phyloP scores from a whole-genome alignment of 192 early-diverging fungal genomes.

The Podila epicladia region DNA sequence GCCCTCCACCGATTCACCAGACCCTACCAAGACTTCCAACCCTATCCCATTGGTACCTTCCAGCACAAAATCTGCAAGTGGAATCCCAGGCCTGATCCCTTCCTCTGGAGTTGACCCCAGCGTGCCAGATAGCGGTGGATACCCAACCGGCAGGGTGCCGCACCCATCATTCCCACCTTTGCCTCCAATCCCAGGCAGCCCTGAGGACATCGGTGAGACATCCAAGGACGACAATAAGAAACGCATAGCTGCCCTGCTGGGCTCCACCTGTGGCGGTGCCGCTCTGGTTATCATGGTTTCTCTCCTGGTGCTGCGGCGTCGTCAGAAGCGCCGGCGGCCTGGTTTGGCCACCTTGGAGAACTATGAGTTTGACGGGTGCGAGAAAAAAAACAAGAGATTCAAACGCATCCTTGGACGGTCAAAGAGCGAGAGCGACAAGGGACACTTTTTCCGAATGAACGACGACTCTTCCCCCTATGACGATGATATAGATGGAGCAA shows the following conservation, averaged over 20 bases:
- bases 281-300: constrained; percentile 20
- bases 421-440: constrained; percentile 2
- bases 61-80: background rate
- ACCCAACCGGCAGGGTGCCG: background rate
- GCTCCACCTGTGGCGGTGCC: constrained; percentile 8
- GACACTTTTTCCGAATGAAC: constrained; percentile 11
- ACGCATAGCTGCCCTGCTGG: constrained; percentile 7
- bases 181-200: background rate
- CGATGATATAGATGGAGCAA: background rate
- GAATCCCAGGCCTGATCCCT: background rate
- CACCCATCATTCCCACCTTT: background rate
- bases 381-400: background rate
- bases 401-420: background rate
- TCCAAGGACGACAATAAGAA: background rate
- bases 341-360: background rate
- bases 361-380: background rate
- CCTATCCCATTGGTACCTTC: background rate
- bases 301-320: constrained; percentile 20
- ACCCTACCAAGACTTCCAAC: background rate
- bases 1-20: background rate
- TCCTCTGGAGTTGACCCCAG: background rate
- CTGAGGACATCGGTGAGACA: background rate
- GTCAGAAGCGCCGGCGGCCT: background rate
- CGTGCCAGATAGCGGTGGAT: background rate
- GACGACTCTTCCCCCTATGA: constrained; percentile 10